Evolutionary conservation across 2,329 filamentous ascomycete genomes (phyloP), one percentile per base, ranked within the genome.

Genomic region (Sporothrix pallida): DNA sequence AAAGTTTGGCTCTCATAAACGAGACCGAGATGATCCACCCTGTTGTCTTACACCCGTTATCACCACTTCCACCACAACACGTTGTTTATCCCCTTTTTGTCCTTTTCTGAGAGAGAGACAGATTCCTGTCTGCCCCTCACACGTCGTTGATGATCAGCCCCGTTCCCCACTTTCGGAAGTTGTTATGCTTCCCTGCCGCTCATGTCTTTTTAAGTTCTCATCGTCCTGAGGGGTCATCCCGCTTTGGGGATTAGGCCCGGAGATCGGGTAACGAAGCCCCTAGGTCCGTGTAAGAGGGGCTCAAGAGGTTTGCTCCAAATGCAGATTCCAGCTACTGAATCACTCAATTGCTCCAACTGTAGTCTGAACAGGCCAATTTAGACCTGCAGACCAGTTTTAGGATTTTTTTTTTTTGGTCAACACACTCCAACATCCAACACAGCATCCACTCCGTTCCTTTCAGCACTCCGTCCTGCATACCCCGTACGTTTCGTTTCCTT

Each of bases 201-300:
- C 17, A 15, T 63, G 5, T 63, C 23, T 44, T 63, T 44, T 63
- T 44, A 23, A 58, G 56, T 63, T 63, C 58, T 63, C 58, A 37
- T 44, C 26, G 9, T 63, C 58, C 37, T 44, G 31, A 20, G 37
- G 37, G 37, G 58, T 44, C 31, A 44, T 63, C 17, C 37, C 37
- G 31, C 31, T 63, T 63, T 63, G 31, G 58, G 31, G 31, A 5
- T 20, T 42, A 63, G 58, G 26, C 31, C 58, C 31, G 15, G 31
- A 63, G 31, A 63, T 63, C 56, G 56, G 58, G 37, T 63, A 63
- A 63, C 58, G 23, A 58, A 15, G 54, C 26, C 58, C 58, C 31
- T 63, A 44, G 58, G 58, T 63, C 58, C 31, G 58, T 23, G 20
- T 58, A 37, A 37, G 31, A 37, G 31, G 31, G 31, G 31, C 31